Conservation (phyloP, 2,329 filamentous ascomycete genomes). For the Trichoderma citrinoviride region DNA sequence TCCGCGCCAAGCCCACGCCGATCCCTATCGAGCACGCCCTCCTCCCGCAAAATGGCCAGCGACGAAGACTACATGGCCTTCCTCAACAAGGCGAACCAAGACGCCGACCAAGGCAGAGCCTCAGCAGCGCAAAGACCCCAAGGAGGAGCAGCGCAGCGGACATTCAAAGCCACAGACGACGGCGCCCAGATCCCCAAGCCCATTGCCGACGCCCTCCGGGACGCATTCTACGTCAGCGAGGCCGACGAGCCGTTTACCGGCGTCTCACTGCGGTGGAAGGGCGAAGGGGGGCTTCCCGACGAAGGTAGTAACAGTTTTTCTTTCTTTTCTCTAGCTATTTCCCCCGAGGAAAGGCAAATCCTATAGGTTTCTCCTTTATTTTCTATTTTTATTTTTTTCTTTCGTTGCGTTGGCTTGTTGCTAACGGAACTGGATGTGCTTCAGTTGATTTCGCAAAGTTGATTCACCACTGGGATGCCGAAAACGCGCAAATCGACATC, state of each 20-base stretch:
- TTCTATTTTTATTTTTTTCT: too few species aligned
- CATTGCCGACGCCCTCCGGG: slow-evolving; percentile 49
- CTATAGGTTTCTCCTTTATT: too few species aligned
- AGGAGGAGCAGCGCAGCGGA: slow-evolving; percentile 28
- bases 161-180: slow-evolving; percentile 52
- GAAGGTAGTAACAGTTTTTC: slow-evolving; percentile 54
- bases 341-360: too few species aligned
- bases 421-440: not conserved
- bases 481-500: slow-evolving; percentile 60
- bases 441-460: slow-evolving; percentile 71
- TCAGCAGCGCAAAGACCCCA: slow-evolving; percentile 26
- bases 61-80: slow-evolving; percentile 84
- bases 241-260: slow-evolving; percentile 82
- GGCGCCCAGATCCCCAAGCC: slow-evolving; percentile 59
- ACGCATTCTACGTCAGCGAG: slow-evolving; percentile 72
- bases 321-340: too few species aligned
- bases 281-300: slow-evolving; percentile 51
- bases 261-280: slow-evolving; percentile 64
- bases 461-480: slow-evolving; percentile 55
- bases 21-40: slow-evolving; percentile 26
- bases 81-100: slow-evolving; percentile 80
- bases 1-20: slow-evolving; percentile 7
- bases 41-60: slow-evolving; percentile 56
- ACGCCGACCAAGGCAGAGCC: slow-evolving; percentile 55
- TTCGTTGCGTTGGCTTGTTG: not conserved